A percentile compares a stretch with the other conserved stretches of the same genome.
Conservation (phyloP, 148 eudicot genomes). For the Amaranthus palmeri region DNA sequence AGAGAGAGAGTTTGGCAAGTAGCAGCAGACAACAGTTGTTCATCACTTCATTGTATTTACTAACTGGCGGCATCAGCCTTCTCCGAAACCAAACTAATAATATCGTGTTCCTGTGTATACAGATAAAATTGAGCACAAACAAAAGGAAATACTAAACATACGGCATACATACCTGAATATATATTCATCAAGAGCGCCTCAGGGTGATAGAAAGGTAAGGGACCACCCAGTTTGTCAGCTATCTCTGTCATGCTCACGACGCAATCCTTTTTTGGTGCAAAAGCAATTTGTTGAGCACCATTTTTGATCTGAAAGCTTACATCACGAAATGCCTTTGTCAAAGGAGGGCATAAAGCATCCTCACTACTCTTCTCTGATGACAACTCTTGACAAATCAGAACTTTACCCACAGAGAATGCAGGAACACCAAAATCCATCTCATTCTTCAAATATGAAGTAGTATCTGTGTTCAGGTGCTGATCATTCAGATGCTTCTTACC, state of each 20-base stretch:
- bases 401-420: slow-evolving; percentile 18
- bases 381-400: slow-evolving; percentile 31
- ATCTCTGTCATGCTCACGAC: slow-evolving; percentile 48
- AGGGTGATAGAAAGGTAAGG: slow-evolving; percentile 67
- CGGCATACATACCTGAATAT: slow-evolving; percentile 60
- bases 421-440: slow-evolving; percentile 19
- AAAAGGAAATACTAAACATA: slow-evolving; percentile 18
- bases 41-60: background rate
- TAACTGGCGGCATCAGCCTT: background rate
- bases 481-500: slow-evolving; percentile 25
- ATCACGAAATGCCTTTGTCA: slow-evolving; percentile 33
- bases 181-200: slow-evolving; percentile 71
- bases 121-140: background rate
- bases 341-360: slow-evolving; percentile 16
- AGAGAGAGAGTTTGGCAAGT: background rate
- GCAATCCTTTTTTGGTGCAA: slow-evolving; percentile 21
- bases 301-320: slow-evolving; percentile 24
- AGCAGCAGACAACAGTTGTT: background rate
- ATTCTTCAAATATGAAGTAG: slow-evolving; percentile 14
- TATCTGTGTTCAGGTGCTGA: slow-evolving; percentile 12
- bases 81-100: too few species aligned
- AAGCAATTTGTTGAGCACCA: slow-evolving; percentile 27
- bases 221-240: slow-evolving; percentile 53
- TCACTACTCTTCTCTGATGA: slow-evolving; percentile 26
- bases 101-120: background rate